These are phyloP conservation scores for Claviceps cyperi DNA, from an alignment of 2,329 filamentous ascomycete genomes.

Conservation along the genomic window DNA sequence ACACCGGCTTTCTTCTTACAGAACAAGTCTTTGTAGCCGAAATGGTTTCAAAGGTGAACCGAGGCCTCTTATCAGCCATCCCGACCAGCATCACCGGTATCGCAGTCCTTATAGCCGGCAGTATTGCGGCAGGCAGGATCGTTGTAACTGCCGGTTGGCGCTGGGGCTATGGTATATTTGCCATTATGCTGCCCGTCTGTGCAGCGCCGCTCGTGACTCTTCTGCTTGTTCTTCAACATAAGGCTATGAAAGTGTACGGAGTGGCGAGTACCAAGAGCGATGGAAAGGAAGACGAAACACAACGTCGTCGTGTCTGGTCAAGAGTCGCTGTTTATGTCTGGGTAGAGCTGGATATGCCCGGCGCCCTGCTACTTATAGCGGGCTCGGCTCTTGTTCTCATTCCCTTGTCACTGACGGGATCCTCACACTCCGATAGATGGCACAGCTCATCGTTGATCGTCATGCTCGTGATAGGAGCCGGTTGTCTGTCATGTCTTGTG, in stretches of 20 bases:
- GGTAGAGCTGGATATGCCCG: constrained; percentile 21
- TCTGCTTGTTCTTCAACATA: constrained; percentile 18
- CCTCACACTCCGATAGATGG: constrained; percentile 18
- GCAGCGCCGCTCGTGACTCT: constrained; percentile 18
- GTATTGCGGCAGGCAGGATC: constrained; percentile 19
- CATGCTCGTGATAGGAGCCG: constrained; percentile 19
- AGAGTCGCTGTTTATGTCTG: constrained; percentile 12
- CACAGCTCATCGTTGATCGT: constrained; percentile 20
- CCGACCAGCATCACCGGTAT: constrained; percentile 30
- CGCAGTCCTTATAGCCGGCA: constrained; percentile 18
- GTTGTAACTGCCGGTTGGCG: constrained; percentile 24
- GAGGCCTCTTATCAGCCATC: constrained; percentile 43
- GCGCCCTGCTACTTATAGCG: constrained; percentile 17
- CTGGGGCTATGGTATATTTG: constrained; percentile 28
- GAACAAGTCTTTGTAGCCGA: constrained; percentile 44
- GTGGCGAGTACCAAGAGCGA: neutral
- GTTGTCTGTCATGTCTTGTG: constrained; percentile 14
- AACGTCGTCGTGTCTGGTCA: constrained; percentile 8
- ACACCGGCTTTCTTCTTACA: constrained; percentile 18
- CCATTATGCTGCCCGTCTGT: constrained; percentile 21
- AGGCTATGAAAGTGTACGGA: constrained; percentile 12
- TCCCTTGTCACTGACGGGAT: constrained; percentile 23
- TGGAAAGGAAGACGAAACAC: constrained; percentile 6
- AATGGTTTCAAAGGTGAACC: constrained; percentile 43
- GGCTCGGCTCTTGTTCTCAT: constrained; percentile 21